These are phyloP conservation scores for Plenodomus tracheiphilus DNA, from an alignment of 2,329 filamentous ascomycete species.

Conservation along the genomic window DNA sequence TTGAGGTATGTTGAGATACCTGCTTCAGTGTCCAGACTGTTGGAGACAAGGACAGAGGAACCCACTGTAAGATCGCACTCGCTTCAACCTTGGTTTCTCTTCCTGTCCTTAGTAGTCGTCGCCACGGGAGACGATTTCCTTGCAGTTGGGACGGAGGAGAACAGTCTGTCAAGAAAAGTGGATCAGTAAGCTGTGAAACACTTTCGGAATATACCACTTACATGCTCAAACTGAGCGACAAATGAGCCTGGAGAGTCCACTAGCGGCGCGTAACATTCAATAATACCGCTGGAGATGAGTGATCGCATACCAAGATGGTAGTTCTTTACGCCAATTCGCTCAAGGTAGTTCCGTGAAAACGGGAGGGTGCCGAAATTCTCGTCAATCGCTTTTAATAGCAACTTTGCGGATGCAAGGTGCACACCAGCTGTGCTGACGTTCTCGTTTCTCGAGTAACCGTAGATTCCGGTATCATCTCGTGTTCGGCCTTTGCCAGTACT, in stretches of 20 bases:
- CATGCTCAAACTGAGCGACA: conserved; percentile 92
- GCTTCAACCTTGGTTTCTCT: neutral
- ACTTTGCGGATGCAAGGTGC: conserved; percentile 78
- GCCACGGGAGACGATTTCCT: conserved; percentile 84
- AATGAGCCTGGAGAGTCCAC: conserved; percentile 91
- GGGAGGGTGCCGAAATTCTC: conserved; percentile 93
- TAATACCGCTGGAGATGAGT: conserved; percentile 77
- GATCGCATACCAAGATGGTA: conserved; percentile 89
- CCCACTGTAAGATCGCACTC: neutral
- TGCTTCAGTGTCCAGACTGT: too few relatives aligned
- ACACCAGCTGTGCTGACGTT: conserved; percentile 73
- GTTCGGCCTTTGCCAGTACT: conserved; percentile 87
- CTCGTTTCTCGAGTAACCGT: conserved; percentile 68
- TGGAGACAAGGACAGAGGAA: neutral
- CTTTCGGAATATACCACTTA: conserved; percentile 54
- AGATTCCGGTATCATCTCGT: conserved; percentile 69
- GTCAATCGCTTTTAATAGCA: conserved; percentile 81
- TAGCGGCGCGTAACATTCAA: conserved; percentile 85
- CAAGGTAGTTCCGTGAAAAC: conserved; percentile 85
- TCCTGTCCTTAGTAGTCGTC: conserved; percentile 69
- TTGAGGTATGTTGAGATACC: neutral
- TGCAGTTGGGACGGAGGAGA: conserved; percentile 55
- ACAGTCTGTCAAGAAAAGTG: conserved; percentile 30
- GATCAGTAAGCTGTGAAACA: conserved; percentile 9
- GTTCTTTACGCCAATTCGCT: conserved; percentile 85